Percentiles rank a stretch among this genome's conserved stretches.
Evolutionary conservation across 371 early-diverging fungal species (phyloP).

Genomic region (Rhizomucor miehei): DNA sequence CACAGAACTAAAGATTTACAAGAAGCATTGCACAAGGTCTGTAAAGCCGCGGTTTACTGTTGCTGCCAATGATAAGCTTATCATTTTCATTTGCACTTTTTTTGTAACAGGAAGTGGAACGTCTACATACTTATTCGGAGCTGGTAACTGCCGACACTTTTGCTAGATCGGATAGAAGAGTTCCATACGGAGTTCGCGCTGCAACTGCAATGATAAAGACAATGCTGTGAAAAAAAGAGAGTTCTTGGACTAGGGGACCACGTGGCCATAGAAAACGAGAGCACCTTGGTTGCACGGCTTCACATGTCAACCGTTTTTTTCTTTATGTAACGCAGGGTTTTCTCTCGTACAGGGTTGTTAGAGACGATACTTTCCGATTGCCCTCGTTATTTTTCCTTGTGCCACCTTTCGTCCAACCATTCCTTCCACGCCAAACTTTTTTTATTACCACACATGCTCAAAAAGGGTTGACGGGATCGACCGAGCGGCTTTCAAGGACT

Average conservation of each 20-base stretch:
- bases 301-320: too few relatives aligned
- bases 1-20: conserved; percentile 57
- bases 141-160: conserved; percentile 39
- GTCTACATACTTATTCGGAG: conserved; percentile 33
- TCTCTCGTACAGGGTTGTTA: too few relatives aligned
- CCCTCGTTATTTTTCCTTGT: too few relatives aligned
- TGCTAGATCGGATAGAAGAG: conserved; percentile 33
- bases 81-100: background rate
- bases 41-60: too few relatives aligned
- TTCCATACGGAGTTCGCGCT: conserved; percentile 46
- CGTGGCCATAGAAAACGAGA: background rate
- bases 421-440: too few relatives aligned
- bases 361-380: too few relatives aligned
- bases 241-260: background rate
- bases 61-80: conserved; percentile 18
- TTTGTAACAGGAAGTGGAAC: conserved; percentile 38
- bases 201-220: conserved; percentile 47
- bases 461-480: too few relatives aligned
- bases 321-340: too few relatives aligned
- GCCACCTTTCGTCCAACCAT: too few relatives aligned
- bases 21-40: conserved; percentile 53
- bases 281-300: too few relatives aligned
- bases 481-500: too few relatives aligned
- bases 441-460: too few relatives aligned
- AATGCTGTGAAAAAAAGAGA: conserved; percentile 36